Conservation (phyloP, 768 basidiomycete genomes). For the Mycena indigotica region DNA sequence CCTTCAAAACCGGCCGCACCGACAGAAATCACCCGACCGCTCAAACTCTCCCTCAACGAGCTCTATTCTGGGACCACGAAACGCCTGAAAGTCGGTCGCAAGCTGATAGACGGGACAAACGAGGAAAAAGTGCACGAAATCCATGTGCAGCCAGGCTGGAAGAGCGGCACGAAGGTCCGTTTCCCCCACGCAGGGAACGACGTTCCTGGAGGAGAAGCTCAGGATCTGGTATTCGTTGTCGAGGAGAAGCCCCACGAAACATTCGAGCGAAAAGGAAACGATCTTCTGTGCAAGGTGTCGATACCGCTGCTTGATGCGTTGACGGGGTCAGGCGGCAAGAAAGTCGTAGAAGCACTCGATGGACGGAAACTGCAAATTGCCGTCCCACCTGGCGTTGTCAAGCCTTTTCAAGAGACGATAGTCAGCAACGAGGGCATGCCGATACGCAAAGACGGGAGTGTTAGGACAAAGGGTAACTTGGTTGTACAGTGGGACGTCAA, state of each 20-base stretch:
- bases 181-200: slow-evolving; percentile 90
- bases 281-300: slow-evolving; percentile 62
- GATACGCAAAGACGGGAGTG: slow-evolving; percentile 73
- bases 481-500: slow-evolving; percentile 80
- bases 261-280: slow-evolving; percentile 81
- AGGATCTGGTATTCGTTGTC: slow-evolving; percentile 95
- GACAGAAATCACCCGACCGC: slow-evolving; percentile 74
- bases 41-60: slow-evolving; percentile 85
- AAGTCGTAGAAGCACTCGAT: slow-evolving; percentile 73
- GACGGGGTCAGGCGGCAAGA: slow-evolving; percentile 53
- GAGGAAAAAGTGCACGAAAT: slow-evolving; percentile 90
- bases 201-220: slow-evolving; percentile 61
- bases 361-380: slow-evolving; percentile 74
- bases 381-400: slow-evolving; percentile 68
- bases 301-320: slow-evolving; percentile 86
- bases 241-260: slow-evolving; percentile 88
- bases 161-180: slow-evolving; percentile 91
- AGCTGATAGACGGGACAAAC: slow-evolving; percentile 66
- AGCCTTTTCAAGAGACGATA: slow-evolving; percentile 73
- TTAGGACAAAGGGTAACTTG: slow-evolving; percentile 79
- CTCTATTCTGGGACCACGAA: slow-evolving; percentile 85
- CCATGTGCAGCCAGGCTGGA: slow-evolving; percentile 87
- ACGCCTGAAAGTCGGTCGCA: slow-evolving; percentile 83
- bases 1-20: slow-evolving; percentile 30
- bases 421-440: slow-evolving; percentile 89